phyloP scores from a whole-genome alignment of 768 basidiomycete species.

The Clitopilus passeckerianus region DNA sequence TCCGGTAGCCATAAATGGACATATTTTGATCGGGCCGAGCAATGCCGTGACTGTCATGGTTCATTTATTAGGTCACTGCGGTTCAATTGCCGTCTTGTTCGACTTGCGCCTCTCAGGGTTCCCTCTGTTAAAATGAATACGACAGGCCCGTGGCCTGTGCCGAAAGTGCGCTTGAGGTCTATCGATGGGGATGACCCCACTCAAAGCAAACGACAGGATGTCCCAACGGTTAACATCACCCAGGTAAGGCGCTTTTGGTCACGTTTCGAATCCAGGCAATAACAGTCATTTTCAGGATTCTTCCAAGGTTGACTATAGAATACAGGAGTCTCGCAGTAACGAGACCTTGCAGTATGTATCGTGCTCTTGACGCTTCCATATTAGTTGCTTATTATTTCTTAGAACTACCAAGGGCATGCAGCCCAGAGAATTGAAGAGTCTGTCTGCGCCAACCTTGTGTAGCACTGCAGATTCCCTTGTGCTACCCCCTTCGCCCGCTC shows the following conservation, averaged over 20 bases:
- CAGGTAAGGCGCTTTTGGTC: background rate
- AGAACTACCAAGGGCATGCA: background rate
- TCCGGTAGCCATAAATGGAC: background rate
- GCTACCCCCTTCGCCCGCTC: background rate
- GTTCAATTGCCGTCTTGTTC: background rate
- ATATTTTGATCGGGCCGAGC: background rate
- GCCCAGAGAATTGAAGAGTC: background rate
- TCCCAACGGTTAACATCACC: background rate
- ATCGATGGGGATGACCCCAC: background rate
- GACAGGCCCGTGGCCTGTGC: background rate
- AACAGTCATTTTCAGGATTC: background rate
- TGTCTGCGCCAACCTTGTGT: background rate
- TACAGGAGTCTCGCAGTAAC: too few relatives aligned
- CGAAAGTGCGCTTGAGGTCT: background rate
- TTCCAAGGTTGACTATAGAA: background rate
- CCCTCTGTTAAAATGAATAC: background rate
- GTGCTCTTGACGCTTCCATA: background rate
- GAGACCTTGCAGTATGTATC: too few relatives aligned
- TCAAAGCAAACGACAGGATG: background rate
- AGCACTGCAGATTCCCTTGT: background rate
- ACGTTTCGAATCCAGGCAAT: background rate
- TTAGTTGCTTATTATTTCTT: background rate
- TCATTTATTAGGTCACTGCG: constrained; percentile 1
- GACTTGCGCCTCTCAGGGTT: background rate
- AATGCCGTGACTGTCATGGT: background rate